phyloP scores from a whole-genome alignment of 768 basidiomycete genomes.

The Lentinula raphanica region DNA sequence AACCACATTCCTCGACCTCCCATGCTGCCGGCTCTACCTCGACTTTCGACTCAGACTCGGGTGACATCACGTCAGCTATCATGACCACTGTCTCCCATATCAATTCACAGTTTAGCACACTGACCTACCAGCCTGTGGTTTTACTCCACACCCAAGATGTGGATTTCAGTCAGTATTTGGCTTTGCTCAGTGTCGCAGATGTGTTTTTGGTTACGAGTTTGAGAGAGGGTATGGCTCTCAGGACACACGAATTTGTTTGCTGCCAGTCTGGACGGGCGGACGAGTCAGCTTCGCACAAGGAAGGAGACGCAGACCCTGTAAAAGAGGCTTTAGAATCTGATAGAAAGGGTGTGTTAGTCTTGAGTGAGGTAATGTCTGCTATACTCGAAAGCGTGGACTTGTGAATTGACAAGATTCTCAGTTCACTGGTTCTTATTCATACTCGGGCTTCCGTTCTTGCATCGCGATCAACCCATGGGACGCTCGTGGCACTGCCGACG shows the following conservation, averaged over 20 bases:
- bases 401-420: slow-evolving; percentile 22
- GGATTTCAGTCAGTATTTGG: slow-evolving; percentile 83
- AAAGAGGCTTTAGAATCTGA: slow-evolving; percentile 7
- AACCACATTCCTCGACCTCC: neutral
- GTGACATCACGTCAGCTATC: slow-evolving; percentile 7
- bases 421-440: slow-evolving; percentile 86
- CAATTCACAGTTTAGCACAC: slow-evolving; percentile 76
- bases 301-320: slow-evolving; percentile 17
- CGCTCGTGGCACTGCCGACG: slow-evolving; percentile 74
- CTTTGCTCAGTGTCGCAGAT: slow-evolving; percentile 75
- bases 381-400: neutral
- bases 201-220: slow-evolving; percentile 81
- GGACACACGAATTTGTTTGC: slow-evolving; percentile 81
- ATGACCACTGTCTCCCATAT: slow-evolving; percentile 55
- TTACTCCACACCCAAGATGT: slow-evolving; percentile 82
- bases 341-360: slow-evolving; percentile 60
- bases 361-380: slow-evolving; percentile 59
- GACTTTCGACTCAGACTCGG: neutral
- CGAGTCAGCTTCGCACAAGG: neutral
- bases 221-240: slow-evolving; percentile 84
- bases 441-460: slow-evolving; percentile 82
- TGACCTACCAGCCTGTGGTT: slow-evolving; percentile 85
- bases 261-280: slow-evolving; percentile 58
- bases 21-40: neutral
- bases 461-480: slow-evolving; percentile 88